These are phyloP conservation scores for Brettanomyces nanus DNA, from an alignment of 805 yeast species.

Conservation along the genomic window DNA sequence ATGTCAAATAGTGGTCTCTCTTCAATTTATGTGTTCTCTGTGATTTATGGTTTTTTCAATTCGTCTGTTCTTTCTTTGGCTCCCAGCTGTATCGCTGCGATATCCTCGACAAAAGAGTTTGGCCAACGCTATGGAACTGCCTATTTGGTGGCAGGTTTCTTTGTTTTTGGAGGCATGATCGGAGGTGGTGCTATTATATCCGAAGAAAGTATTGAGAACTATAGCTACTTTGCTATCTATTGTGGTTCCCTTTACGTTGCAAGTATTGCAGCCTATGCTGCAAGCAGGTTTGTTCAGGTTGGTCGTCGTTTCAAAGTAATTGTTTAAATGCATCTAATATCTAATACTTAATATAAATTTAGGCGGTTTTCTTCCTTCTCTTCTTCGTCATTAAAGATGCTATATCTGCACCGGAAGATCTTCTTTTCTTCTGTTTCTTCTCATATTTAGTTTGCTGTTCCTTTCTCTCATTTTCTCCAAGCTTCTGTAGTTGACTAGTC, in stretches of 20 bases:
- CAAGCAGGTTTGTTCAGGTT: constrained; percentile 1
- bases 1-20: constrained; percentile 12
- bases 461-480: constrained; percentile 63
- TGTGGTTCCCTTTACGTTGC: constrained; percentile 28
- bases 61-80: constrained; percentile 51
- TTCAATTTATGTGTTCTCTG: constrained; percentile 43
- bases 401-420: constrained; percentile 19
- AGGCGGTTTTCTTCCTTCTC: constrained; percentile 14
- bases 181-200: constrained; percentile 38
- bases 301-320: background rate
- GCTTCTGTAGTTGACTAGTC: constrained; percentile 37
- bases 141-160: constrained; percentile 30
- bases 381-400: constrained; percentile 16
- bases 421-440: constrained; percentile 35
- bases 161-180: constrained; percentile 31
- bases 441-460: constrained; percentile 62
- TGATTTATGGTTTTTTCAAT: constrained; percentile 44
- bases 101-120: constrained; percentile 50
- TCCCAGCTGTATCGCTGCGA: constrained; percentile 53
- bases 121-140: constrained; percentile 63
- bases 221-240: constrained; percentile 36
- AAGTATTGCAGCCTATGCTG: background rate
- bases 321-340: too few species aligned
- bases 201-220: constrained; percentile 19
- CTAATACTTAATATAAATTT: too few species aligned